Base-by-base conservation (phyloP, 306 rosid species). In the Coriaria nepalensis region DNA sequence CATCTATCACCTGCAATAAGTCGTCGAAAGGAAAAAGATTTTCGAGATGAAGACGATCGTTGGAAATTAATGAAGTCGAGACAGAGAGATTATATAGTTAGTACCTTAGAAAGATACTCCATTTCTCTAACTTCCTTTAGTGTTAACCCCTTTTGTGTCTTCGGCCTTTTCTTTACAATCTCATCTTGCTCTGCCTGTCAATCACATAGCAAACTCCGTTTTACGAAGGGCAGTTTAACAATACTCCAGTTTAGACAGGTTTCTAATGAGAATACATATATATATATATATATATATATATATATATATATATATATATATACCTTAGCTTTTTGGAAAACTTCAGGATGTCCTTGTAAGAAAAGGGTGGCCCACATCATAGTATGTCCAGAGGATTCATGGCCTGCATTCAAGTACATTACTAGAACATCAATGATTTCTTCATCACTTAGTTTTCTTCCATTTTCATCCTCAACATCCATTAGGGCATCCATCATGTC, bases 391-490 rank as follows among this genome's bases (percentile, higher is more conserved):
- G 95, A 88, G 62, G 97, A 88, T 40, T 88, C 97, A 59, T 88
- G 97, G 35, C 97, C 97, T 0, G 95, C 97, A 45, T 88, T 88
- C 69, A 88, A 65, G 68, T 88, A 88, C 97, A 88, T 88, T 34
- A 88, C 9, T 72, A 88, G 60, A 37, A 84, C 47, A 61, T 88
- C 95, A 42, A 88, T 84, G 34, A 88, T 74, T 12, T 74, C 82
- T 10, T 74, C 90, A 52, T 88, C 82, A 2, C 47, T 33, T 53
- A 88, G 50, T 40, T 65, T 84, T 55, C 78, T 68, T 12, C 97
- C 90, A 60, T 71, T 69, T 14, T 81, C 95, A 54, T 88, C 97
- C 58, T 74, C 84, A 37, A 47, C 86, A 57, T 81, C 93, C 9
- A 88, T 54, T 43, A 88, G 61, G 62, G 84, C 65, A 53, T 88